These are phyloP conservation scores for Coprinopsis sp. DNA, from an alignment of 768 basidiomycete genomes.

Conservation along the genomic window DNA sequence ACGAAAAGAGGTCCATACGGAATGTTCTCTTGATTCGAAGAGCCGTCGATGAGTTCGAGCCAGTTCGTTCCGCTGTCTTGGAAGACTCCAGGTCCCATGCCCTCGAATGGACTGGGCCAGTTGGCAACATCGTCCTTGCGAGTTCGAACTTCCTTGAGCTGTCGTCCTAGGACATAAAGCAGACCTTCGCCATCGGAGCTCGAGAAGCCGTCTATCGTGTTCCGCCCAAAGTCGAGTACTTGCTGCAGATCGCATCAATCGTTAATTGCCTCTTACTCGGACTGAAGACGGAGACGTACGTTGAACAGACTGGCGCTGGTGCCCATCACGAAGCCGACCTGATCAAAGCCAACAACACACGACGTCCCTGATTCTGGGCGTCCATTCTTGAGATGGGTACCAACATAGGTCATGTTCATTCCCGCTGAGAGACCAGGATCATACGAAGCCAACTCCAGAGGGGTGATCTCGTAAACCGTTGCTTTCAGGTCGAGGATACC, in stretches of 20 bases:
- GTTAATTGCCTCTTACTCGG: background rate
- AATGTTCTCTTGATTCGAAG: conserved; percentile 64
- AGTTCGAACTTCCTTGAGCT: conserved; percentile 45
- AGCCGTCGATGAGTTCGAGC: conserved; percentile 68
- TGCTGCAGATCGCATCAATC: conserved; percentile 29
- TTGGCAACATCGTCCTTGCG: conserved; percentile 59
- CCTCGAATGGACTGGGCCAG: conserved; percentile 63
- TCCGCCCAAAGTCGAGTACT: conserved; percentile 42
- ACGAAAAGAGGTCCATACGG: conserved; percentile 72
- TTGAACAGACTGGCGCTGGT: conserved; percentile 69
- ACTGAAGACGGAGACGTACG: conserved; percentile 24
- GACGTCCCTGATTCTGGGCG: conserved; percentile 45
- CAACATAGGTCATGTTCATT: conserved; percentile 55
- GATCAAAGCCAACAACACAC: conserved; percentile 75
- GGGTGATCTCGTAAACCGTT: conserved; percentile 59
- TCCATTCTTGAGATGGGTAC: conserved; percentile 60
- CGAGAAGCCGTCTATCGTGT: conserved; percentile 37
- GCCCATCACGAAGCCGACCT: conserved; percentile 70
- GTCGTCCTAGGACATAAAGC: conserved; percentile 42
- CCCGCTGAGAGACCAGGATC: conserved; percentile 72
- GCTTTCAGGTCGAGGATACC: conserved; percentile 35
- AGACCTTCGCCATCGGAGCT: conserved; percentile 34
- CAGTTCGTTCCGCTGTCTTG: conserved; percentile 46
- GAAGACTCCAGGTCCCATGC: conserved; percentile 44
- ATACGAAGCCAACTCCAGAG: conserved; percentile 69